Conservation (phyloP, 2,329 filamentous ascomycete genomes). For the Epichloe baconii region DNA sequence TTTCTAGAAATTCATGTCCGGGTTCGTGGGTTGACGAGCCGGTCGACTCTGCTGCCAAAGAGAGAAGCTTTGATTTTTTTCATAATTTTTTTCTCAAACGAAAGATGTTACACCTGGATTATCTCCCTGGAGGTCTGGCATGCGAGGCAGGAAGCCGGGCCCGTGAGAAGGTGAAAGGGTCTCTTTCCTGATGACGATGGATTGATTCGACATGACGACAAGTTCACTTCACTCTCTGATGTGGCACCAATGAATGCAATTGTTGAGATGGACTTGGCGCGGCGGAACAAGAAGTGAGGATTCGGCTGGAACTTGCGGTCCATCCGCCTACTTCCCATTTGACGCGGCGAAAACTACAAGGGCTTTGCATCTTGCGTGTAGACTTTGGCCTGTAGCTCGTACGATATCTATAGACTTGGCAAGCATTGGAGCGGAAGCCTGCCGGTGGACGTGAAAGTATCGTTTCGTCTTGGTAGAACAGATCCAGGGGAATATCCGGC, state of each 20-base stretch:
- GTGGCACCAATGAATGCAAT: too few relatives aligned
- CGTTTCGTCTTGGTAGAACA: not conserved
- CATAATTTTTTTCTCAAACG: not conserved
- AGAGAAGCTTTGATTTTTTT: too few relatives aligned
- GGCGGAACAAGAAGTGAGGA: not conserved
- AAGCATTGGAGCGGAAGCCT: not conserved
- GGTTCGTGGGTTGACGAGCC: not conserved
- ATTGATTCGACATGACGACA: not conserved
- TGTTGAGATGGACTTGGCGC: too few relatives aligned
- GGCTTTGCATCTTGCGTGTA: too few relatives aligned
- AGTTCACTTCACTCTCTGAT: not conserved
- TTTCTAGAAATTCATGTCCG: not conserved
- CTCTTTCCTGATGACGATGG: not conserved
- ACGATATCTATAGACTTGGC: too few relatives aligned
- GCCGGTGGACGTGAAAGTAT: not conserved
- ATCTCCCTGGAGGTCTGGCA: not conserved
- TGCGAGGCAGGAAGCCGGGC: not conserved
- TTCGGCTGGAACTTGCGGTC: too few relatives aligned
- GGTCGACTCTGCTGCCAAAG: too few relatives aligned
- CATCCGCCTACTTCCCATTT: too few relatives aligned
- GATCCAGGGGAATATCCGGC: not conserved
- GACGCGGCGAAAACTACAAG: too few relatives aligned
- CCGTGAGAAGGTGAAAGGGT: not conserved
- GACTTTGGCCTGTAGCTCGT: too few relatives aligned
- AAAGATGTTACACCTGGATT: not conserved